A percentile compares a stretch with the other conserved stretches of the same genome.
Conservation (phyloP, 1,284 basidiomycete genomes). For the Cryptococcus jaspeensis region DNA sequence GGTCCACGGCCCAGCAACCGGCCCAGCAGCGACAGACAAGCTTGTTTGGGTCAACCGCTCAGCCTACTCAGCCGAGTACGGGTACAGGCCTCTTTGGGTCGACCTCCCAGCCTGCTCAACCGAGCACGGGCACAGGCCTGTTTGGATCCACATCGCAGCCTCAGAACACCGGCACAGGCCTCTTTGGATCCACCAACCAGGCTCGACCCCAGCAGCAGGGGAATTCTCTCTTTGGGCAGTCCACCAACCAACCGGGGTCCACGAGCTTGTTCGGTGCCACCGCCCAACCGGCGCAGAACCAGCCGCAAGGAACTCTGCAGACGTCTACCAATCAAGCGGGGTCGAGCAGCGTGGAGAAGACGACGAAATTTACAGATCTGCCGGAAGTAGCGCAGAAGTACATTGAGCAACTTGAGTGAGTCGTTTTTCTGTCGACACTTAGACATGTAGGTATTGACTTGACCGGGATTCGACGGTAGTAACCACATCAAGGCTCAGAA, state of each 20-base stretch:
- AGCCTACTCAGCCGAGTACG: constrained; percentile 9
- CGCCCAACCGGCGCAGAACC: constrained; percentile 19
- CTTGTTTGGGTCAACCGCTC: constrained; percentile 15
- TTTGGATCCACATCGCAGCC: constrained; percentile 21
- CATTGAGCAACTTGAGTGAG: constrained; percentile 46
- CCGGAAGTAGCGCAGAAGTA: constrained; percentile 39
- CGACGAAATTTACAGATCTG: constrained; percentile 43
- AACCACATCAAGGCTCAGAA: constrained; percentile 40
- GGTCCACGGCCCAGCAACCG: constrained; percentile 8
- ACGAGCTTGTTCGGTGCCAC: constrained; percentile 22
- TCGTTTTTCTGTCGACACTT: not conserved
- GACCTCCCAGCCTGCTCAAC: constrained; percentile 11
- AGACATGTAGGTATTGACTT: not conserved
- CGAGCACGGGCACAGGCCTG: constrained; percentile 9
- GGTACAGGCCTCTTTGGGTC: constrained; percentile 20
- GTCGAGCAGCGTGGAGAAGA: constrained; percentile 26
- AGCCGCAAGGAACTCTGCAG: constrained; percentile 19
- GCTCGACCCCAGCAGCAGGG: constrained; percentile 9
- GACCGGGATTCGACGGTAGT: constrained; percentile 11
- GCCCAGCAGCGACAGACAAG: constrained; percentile 3
- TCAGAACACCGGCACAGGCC: constrained; percentile 1
- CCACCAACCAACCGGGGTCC: constrained; percentile 7
- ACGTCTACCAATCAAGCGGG: constrained; percentile 14
- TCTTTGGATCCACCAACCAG: constrained; percentile 16
- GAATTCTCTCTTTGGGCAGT: constrained; percentile 13